Base-by-base conservation (phyloP, 2,329 filamentous ascomycete species). In the Tolypocladium inflatum region DNA sequence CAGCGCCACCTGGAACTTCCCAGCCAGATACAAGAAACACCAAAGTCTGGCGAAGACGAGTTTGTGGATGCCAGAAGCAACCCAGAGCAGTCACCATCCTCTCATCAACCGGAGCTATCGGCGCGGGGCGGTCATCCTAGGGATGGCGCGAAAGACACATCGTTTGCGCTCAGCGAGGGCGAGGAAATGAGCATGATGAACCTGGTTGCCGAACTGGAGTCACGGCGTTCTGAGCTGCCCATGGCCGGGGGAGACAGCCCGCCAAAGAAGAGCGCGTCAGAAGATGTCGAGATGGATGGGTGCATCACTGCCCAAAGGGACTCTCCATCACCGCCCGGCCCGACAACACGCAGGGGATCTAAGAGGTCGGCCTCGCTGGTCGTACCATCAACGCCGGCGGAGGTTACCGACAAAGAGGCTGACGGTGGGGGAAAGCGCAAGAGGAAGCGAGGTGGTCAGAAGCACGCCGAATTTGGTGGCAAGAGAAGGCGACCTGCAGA, bases 51-150 rank as follows among this genome's bases (percentile, higher is more conserved):
- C 23, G 70, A 72, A 7, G 76, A 80, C n/a, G 73, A 75, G 23
- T 81, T 77, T 63, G 73, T 80, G 43, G 80, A 83, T 65, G 79
- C 78, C 15, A 71, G 70, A 50, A 76, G 71, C 39, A 81, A 76
- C 57, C 78, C 77, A 9, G 59, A 68, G 37, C 66, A 63, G 4
- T 63, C 48, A 37, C 48, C 67, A 9, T 39, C 58, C 4, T 50
- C 57, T 17, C 56, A 59, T 39, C 13, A 33, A 5, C 4, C 6
- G 4, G 23, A 51, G 13, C 17, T n/a, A 17, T 7, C n/a, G 19
- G 51, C 11, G 3, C 19, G 8, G 6, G n/a, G 19, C 7, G 26
- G 41, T 17, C 7, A 37, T 30, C 11, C 9, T 8, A 21, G 15
- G 19, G 41, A 56, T 52, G 52, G n/a, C 3, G 13, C 17, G 6